Evolutionary conservation across 192 early-diverging fungal species (phyloP).

Genomic region (Neocallimastix lanati): DNA sequence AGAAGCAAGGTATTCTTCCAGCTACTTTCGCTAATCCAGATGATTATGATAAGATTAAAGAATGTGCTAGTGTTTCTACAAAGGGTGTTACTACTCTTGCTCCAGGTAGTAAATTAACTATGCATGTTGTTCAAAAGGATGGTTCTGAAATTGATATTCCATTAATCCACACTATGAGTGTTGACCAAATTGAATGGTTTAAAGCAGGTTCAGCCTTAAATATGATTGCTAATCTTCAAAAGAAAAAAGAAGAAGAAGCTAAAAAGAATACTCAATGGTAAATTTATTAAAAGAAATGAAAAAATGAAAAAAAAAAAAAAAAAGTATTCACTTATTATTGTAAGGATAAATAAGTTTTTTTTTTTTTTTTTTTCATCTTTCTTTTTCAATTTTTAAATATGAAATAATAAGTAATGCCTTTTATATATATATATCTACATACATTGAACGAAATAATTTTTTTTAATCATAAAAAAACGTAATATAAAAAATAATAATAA

Average conservation of each 20-base stretch:
- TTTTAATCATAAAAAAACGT: too few species aligned
- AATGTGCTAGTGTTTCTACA: conserved; percentile 5
- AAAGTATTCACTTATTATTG: too few species aligned
- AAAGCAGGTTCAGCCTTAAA: conserved; percentile 87
- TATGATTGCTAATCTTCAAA: background rate
- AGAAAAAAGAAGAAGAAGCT: background rate
- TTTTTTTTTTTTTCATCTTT: too few species aligned
- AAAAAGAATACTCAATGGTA: background rate
- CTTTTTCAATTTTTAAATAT: too few species aligned
- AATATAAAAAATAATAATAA: too few species aligned
- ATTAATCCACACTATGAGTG: conserved; percentile 96
- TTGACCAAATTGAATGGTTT: conserved; percentile 98
- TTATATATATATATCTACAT: too few species aligned
- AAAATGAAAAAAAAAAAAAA: too few species aligned
- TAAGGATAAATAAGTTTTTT: too few species aligned
- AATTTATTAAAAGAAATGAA: background rate
- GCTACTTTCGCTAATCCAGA: conserved; percentile 70
- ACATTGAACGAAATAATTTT: too few species aligned
- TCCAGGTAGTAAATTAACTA: conserved; percentile 25
- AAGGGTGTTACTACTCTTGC: conserved; percentile 6
- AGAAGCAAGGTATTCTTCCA: conserved; percentile 97
- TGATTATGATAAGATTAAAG: conserved; percentile 47
- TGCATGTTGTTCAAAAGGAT: conserved; percentile 51
- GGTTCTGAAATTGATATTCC: conserved; percentile 60
- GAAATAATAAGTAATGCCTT: too few species aligned